Evolutionary conservation across 106 monocot species (phyloP), one percentile per base, ranked within the genome.

Genomic region (Iris macrosiphon): DNA sequence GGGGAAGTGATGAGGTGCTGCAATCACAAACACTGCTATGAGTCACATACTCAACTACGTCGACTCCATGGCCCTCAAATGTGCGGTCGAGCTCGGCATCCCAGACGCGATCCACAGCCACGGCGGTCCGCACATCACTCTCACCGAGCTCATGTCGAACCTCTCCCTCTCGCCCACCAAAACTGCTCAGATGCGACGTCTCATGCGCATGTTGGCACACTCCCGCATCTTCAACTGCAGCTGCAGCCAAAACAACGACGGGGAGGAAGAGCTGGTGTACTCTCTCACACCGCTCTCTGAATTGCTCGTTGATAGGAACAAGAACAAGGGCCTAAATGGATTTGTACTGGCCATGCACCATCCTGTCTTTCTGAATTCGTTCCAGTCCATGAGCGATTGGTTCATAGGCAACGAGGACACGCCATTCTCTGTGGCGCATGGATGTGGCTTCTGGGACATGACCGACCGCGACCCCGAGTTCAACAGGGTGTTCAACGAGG

Each of bases 31-130:
- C 32, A 0, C 39, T 30, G 1, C 9, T 72, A 57, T 52, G 58
- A 72, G 57, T 21, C 64, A 59, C 31, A 8, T 44, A 8, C 8
- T 64, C 2, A 16, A 28, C 41, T 43, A 21, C 40, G 8, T 65
- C 14, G 42, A 50, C 50, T 52, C 63, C 51, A 49, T 65, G 58
- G 58, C 42, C 40, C 44, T 72, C 22, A 58, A 59, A 31, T 64
- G 58, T 34, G 72, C 65, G 3, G 52, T 72, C 21, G 59, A 72
- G 50, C 64, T 72, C 50, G 23, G 43, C 48, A 58, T 72, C 42
- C 51, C 72, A 6, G 43, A 72, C 5, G 65, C 65, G 33, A 59
- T 65, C 39, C 43, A 44, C 28, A 11, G 1, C 32, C 65, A 65
- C 26, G 72, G 58, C 40, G 24, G 14, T 15, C n/a, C n/a, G n/a